Percentiles rank a stretch among this genome's conserved stretches.
Conservation (phyloP, 768 basidiomycete genomes). For the Xerocomellus amylosporus region DNA sequence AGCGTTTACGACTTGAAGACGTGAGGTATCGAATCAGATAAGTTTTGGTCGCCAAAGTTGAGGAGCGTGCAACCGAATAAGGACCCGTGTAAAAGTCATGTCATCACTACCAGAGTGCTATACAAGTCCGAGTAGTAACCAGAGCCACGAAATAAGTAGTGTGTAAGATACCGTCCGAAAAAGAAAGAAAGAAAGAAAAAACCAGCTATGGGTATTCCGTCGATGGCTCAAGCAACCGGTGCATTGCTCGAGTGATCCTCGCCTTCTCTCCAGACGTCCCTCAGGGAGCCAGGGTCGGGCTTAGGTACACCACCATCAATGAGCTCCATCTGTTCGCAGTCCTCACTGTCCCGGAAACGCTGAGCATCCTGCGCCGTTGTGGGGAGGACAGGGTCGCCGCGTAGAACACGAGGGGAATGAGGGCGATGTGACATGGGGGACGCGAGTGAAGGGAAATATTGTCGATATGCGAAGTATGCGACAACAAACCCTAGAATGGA, state of each 20-base stretch:
- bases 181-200: neutral
- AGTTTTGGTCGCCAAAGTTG: neutral
- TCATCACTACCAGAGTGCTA: neutral
- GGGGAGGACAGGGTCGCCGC: constrained; percentile 44
- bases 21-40: neutral
- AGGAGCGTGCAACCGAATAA: neutral
- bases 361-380: constrained; percentile 22
- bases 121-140: neutral
- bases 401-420: constrained; percentile 62
- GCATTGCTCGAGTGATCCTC: constrained; percentile 25
- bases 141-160: neutral
- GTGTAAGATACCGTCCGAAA: neutral
- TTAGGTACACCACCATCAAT: constrained; percentile 12
- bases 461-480: constrained; percentile 75
- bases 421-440: constrained; percentile 66
- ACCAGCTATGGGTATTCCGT: neutral
- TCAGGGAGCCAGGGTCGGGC: constrained; percentile 5
- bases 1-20: neutral
- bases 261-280: constrained; percentile 33
- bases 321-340: constrained; percentile 31
- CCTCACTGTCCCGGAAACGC: constrained; percentile 11
- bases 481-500: constrained; percentile 68
- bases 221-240: constrained; percentile 5
- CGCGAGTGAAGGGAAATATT: constrained; percentile 76
- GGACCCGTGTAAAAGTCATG: neutral